These are phyloP conservation scores for Carex sylvatica DNA, from an alignment of 202 grass and related monocot species.

Conservation along the genomic window DNA sequence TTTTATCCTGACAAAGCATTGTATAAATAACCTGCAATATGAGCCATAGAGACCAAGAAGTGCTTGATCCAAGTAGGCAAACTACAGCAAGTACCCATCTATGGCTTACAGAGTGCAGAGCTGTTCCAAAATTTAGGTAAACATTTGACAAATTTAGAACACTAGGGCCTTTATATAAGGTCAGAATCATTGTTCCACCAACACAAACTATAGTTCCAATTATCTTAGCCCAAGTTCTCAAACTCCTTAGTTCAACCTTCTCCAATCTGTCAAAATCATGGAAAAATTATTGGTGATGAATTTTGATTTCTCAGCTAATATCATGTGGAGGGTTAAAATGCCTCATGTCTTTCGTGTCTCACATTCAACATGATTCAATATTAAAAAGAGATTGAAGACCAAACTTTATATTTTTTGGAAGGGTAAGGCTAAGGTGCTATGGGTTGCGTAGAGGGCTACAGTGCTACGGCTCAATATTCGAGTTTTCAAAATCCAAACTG, in stretches of 20 bases:
- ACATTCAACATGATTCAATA: too few relatives aligned
- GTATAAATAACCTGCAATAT: conserved; percentile 41
- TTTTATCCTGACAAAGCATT: too few relatives aligned
- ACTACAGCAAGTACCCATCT: conserved; percentile 47
- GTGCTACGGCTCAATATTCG: too few relatives aligned
- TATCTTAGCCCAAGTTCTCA: conserved; percentile 48
- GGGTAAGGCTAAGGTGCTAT: too few relatives aligned
- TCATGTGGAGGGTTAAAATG: too few relatives aligned
- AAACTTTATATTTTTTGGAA: too few relatives aligned
- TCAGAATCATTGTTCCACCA: conserved; percentile 47
- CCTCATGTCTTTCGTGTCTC: too few relatives aligned
- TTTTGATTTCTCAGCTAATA: too few relatives aligned
- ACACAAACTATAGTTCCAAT: conserved; percentile 48
- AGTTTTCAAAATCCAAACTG: too few relatives aligned
- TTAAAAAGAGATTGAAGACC: too few relatives aligned
- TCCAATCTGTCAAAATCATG: conserved; percentile 35
- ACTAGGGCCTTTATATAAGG: conserved; percentile 51
- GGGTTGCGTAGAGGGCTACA: too few relatives aligned
- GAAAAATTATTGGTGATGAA: neutral
- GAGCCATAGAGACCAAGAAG: conserved; percentile 57
- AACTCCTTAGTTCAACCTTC: conserved; percentile 36
- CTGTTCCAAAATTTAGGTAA: neutral
- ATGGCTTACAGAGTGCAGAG: neutral
- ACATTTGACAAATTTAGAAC: conserved; percentile 20
- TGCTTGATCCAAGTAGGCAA: conserved; percentile 40